Percentiles rank a stretch among this genome's conserved stretches.
phyloP scores from a whole-genome alignment of 2,329 filamentous ascomycete genomes.

The Neofusicoccum parvum region DNA sequence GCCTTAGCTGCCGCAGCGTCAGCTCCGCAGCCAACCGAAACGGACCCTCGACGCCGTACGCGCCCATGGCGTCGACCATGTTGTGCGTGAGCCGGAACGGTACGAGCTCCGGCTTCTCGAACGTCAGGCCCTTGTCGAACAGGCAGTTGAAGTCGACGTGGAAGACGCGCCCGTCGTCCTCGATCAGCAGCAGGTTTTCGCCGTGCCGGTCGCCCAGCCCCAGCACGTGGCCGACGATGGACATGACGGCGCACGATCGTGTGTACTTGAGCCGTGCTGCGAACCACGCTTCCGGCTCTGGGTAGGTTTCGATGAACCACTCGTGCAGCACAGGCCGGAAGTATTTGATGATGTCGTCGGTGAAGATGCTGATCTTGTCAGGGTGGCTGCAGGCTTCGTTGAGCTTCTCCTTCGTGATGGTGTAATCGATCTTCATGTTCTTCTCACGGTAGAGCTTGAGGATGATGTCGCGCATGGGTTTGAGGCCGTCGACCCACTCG shows the following conservation, averaged over 20 bases:
- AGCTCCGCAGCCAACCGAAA: slow-evolving; percentile 91
- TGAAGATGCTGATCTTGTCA: slow-evolving; percentile 68
- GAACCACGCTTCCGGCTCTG: slow-evolving; percentile 91
- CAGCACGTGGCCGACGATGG: slow-evolving; percentile 96
- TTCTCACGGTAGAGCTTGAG: slow-evolving; percentile 75
- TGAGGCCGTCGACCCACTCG: slow-evolving; percentile 97
- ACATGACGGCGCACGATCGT: slow-evolving; percentile 95
- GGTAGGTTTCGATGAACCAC: slow-evolving; percentile 96
- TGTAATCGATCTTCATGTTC: slow-evolving; percentile 69
- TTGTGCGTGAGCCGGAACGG: slow-evolving; percentile 98
- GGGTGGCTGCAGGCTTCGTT: slow-evolving; percentile 64
- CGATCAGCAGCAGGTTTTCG: slow-evolving; percentile 94
- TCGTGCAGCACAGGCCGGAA: slow-evolving; percentile 85
- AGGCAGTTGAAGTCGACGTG: slow-evolving; percentile 99
- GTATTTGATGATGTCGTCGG: slow-evolving; percentile 59
- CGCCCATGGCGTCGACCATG: slow-evolving; percentile 96
- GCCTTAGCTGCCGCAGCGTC: slow-evolving; percentile 78
- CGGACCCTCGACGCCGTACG: slow-evolving; percentile 87
- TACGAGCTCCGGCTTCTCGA: slow-evolving; percentile 90
- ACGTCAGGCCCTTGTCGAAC: slow-evolving; percentile 96
- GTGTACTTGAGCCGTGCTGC: slow-evolving; percentile 85
- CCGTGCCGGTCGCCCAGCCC: slow-evolving; percentile 93
- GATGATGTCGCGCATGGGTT: slow-evolving; percentile 89
- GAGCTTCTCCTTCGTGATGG: slow-evolving; percentile 59
- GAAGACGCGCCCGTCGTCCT: slow-evolving; percentile 89